phyloP scores from a whole-genome alignment of 345 rosid genomes.

The Murraya paniculata region DNA sequence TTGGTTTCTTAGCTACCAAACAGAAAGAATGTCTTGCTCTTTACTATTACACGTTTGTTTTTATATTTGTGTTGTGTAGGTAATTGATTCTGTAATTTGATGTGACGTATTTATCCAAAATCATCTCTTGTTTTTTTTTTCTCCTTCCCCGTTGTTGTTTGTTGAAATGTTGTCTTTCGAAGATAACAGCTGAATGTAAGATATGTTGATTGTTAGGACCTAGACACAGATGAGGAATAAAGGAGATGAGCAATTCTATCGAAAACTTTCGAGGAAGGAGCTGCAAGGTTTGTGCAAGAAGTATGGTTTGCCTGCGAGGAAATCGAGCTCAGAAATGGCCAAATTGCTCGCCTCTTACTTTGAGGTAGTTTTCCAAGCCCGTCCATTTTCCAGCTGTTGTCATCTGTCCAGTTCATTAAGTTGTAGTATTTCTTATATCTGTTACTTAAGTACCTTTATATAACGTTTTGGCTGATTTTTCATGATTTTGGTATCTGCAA shows the following conservation, averaged over 20 bases:
- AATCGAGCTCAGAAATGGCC: constrained; percentile 63
- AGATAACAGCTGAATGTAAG: neutral
- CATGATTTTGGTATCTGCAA: neutral
- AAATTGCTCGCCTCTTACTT: constrained; percentile 45
- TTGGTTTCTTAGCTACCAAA: neutral
- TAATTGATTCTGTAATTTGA: constrained; percentile 3
- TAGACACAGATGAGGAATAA: constrained; percentile 47
- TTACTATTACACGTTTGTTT: neutral
- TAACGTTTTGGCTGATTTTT: neutral
- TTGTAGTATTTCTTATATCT: neutral
- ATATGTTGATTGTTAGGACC: neutral
- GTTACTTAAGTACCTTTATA: neutral
- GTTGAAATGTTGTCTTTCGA: neutral
- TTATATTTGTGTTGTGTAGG: neutral
- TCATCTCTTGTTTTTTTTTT: no score
- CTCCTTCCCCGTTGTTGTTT: neutral
- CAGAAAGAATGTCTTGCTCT: neutral
- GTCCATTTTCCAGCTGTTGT: neutral
- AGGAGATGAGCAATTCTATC: constrained; percentile 39
- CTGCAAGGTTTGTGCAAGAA: constrained; percentile 73
- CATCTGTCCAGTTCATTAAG: neutral
- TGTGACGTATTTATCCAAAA: neutral
- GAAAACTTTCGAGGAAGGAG: constrained; percentile 60
- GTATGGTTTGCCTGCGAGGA: constrained; percentile 67
- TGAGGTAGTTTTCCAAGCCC: constrained; percentile 31